Base-by-base conservation (phyloP, 2,329 filamentous ascomycete genomes). In the Fusarium scirpi region DNA sequence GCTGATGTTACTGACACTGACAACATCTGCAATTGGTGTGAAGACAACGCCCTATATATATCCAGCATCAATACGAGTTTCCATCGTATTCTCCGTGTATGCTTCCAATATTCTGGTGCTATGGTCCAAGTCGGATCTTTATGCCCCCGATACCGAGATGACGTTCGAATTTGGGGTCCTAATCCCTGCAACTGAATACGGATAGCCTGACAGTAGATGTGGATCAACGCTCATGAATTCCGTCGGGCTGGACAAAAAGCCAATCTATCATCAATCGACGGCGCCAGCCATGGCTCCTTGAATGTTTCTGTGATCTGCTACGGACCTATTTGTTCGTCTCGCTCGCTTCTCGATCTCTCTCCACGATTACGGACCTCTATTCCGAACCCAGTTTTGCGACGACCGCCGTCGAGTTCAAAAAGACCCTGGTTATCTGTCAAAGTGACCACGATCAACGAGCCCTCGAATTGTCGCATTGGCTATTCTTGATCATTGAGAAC, bases 81-180 rank as follows among this genome's bases (percentile, higher is more conserved):
- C 12, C 13, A 29, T 65, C 62, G 62, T 60, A 52, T 65, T 69
- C n/a, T 30, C 22, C 13, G 1, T 48, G 6, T 20, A 24, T 24
- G 22, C 27, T n/a, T n/a, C n/a, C 47, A 38, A 8, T 13, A 22
- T 43, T 51, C 29, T 5, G n/a, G n/a, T n/a, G 15, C n/a, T 25
- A 41, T 29, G 49, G 30, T 53, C 46, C 45, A 20, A 51, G 24
- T 41, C 74, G 74, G 74, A 73, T 64, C 62, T 68, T 74, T 41
- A 51, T 73, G 51, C 27, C 44, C 53, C 74, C 74, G 74, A n/a
- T 5, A 62, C 74, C 74, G 74, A 76, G 59, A 73, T 68, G 69
- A 72, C 72, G 72, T 72, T 74, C 34, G 58, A 61, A 55, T 46
- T 58, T 64, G 48, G 55, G 44, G 48, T 58, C 55, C 46, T 69